Conservation (phyloP, 208 protist species). For the Naegleria fowleri region DNA sequence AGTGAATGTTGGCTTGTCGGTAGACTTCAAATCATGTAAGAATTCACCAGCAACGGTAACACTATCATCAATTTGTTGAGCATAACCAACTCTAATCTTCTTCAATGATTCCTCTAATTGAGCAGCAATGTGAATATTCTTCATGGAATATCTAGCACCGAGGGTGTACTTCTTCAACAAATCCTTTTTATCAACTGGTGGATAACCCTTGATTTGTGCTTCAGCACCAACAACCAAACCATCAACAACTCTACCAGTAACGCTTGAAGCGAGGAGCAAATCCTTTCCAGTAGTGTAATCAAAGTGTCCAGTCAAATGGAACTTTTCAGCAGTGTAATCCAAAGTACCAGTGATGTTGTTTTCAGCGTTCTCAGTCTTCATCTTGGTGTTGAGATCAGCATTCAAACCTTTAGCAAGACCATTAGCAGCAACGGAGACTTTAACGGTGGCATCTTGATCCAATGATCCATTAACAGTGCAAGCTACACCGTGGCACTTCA, state of each 20-base stretch:
- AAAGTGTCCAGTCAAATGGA: not conserved
- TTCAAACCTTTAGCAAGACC: not conserved
- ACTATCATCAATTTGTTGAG: constrained; percentile 12
- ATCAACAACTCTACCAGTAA: not conserved
- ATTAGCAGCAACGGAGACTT: not conserved
- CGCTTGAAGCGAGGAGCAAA: not conserved
- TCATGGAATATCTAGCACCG: not conserved
- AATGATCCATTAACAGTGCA: not conserved
- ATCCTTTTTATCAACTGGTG: not conserved
- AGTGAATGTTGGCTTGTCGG: not conserved
- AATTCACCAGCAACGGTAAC: not conserved
- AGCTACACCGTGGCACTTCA: not conserved
- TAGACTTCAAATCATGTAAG: not conserved
- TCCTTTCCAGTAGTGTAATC: not conserved
- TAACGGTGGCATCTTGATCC: not conserved
- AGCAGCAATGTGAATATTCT: not conserved
- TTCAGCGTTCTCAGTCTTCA: not conserved
- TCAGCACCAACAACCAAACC: not conserved
- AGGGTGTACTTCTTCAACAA: not conserved
- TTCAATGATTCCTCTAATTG: not conserved
- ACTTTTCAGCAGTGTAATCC: not conserved
- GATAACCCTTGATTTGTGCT: not conserved
- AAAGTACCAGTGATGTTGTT: not conserved
- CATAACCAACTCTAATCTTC: not conserved
- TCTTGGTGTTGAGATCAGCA: not conserved